Evolutionary conservation across 805 yeast genomes (phyloP), one percentile per base, ranked within the genome.

Genomic region (Saturnispora sanitii): DNA sequence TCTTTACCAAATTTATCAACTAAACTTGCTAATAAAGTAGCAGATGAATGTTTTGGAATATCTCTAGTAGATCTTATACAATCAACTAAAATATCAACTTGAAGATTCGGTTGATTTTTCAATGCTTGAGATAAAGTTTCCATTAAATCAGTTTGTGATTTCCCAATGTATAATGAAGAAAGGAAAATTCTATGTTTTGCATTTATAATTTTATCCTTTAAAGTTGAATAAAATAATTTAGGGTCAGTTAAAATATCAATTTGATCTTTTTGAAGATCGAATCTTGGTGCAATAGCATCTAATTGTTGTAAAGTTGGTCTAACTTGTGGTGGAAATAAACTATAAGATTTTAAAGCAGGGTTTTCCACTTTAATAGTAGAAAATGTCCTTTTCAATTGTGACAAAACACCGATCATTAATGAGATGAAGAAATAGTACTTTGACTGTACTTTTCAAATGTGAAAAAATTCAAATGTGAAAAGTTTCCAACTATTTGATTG

Each of bases 1-100:
- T 66, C 60, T 31, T 69, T 66, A 8, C 83, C 85, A 54, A 71
- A 77, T 45, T 75, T 73, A 33, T 73, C 70, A 17, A 77, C 81
- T 35, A 92, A 64, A 2, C 74, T 68, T 1, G 83, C 74, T 36
- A 92, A 63, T 25, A 88, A 64, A 28, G 82, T 70, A 0, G 96
- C 96, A 13, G 94, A 77, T 35, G 87, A 81, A 37, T 68, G 63
- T 5, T 71, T 62, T 0, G 98, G 97, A 1, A 87, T 79, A 53
- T 92, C 98, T 49, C 98, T 72, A 0, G 97, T 90, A 0, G 96
- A 95, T 50, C 98, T 63, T 35, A 92, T 67, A 11, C 88, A 94
- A 60, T 92, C 98, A 5, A 88, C 71, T 39, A 92, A 65, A 20
- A 92, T 77, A 44, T 72, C 73, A 2, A 92, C 82, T 49, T 73